Base-by-base conservation (phyloP, 163 green algal species). In the Scenedesmus sp. region DNA sequence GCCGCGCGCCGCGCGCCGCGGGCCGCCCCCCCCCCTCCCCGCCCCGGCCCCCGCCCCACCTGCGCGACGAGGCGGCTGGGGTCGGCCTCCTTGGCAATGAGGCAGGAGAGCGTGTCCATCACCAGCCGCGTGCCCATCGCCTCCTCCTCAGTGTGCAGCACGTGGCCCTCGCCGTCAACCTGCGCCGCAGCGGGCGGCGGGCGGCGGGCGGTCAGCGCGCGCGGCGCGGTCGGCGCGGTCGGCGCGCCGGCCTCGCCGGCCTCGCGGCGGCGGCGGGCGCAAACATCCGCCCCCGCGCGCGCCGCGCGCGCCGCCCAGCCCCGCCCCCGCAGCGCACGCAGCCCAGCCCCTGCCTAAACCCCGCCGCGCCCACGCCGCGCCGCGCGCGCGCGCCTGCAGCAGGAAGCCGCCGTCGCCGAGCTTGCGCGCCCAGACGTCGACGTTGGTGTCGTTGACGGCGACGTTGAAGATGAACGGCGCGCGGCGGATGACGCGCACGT, bases 111-210 rank as follows among this genome's bases (percentile, higher is more conserved):
- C 22, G 88, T 92, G 87, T 95, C 94, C 66, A 99, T 94, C 42
- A 92, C 90, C 58, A 99, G 87, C 7, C 96, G 91, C 3, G 94
- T 97, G 66, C 96, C 96, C 70, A 91, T 58, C 0, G 91, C 85
- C 77, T 98, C 94, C 80, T 98, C 93, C 78, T 98, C 94, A 22
- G 84, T 85, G 81, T 99, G 96, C 53, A 99, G 88, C 57, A 98
- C 93, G 80, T 99, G 94, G 10, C 84, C 89, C n/a, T 85, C 78
- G 26, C 96, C 96, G 69, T 99, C 96, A 48, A 99, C 84, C 90
- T 98, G 87, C 60, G 24, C 17, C n/a, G n/a, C n/a, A n/a, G n/a
- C n/a, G n/a, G n/a, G n/a, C n/a, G n/a, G n/a, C n/a, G n/a, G n/a
- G n/a, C n/a, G n/a, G n/a, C n/a, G n/a, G n/a, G n/a, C n/a, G n/a